Evolutionary conservation across 2,329 filamentous ascomycete species (phyloP), one percentile per base, ranked within the genome.

Genomic region (Chaetomium sp.): DNA sequence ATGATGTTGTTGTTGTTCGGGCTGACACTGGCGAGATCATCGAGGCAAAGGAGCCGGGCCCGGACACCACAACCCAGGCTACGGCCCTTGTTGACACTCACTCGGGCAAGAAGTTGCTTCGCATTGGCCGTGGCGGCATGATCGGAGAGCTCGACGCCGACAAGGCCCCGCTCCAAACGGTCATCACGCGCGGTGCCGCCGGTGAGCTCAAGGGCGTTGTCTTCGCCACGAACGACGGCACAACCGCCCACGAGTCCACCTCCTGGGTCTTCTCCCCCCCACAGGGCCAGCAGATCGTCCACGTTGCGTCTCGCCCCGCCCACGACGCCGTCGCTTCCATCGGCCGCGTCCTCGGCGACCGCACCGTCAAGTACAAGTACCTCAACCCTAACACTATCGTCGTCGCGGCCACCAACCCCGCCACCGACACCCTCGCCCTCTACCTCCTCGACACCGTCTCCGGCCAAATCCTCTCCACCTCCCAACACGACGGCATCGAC

Each of bases 351-450:
- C 81, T 99, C 27, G 91, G 91, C 33, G 88, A 99, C 66, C 84
- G 94, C 44, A 86, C 85, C n/a, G 94, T 99, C 48, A 81, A 92
- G 60, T 99, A 99, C 82, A 99, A 99, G 74, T 97, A 97, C 69
- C 75, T 99, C 42, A 96, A 95, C 73, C 84, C 89, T 0, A 96
- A 95, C 71, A 80, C 89, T 6, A 77, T 91, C 2, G 79, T 97
- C 0, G 77, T 96, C 46, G 88, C 88, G 1, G 79, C 88, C 1
- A 73, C 85, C 2, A 79, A 86, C 37, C 79, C 86, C 27, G 73
- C 75, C 9, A 66, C 77, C 2, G 78, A 76, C 3, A 79, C 78
- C 1, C 82, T 90, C 6, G 85, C 84, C 0, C 78, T 95, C 60
- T 91, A 92, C 66, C 77, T 97, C 9, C 70, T 99, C 11, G 91